Evolutionary conservation across 768 basidiomycete genomes (phyloP), one percentile per base, ranked within the genome.

Genomic region (Trametes maxima): DNA sequence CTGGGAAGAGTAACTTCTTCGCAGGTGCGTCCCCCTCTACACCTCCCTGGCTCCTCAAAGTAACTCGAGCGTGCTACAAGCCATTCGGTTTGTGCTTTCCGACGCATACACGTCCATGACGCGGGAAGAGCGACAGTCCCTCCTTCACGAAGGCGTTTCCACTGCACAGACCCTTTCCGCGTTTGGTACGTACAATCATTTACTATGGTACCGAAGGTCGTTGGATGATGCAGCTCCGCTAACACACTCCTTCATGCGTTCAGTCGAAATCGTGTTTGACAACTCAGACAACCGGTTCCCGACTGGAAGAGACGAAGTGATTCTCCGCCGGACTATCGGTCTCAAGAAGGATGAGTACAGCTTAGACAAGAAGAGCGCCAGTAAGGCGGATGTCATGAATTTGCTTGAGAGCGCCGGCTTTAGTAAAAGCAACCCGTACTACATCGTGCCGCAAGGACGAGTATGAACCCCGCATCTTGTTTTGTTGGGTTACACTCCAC

Each of bases 1-100:
- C 92, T 6, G 97, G 97, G 52, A 99, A 99, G 80, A 95, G 92
- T 70, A 99, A 98, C 74, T 98, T 99, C 82, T 99, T 99, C 75
- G 88, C 92, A 39, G 95, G 93, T 90, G 53, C 65, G 88, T 72
- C 25, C 7, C 25, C 8, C 3, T 33, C 17, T n/a, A 5, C 8
- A 25, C n/a, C 10, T 25, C 16, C 21, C 19, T 3, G 14, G 2
- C 36, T 4, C 35, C 14, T 3, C 16, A 24, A 28, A 45, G 11
- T 11, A 10, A 21, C 19, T 24, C 19, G 8, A 13, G 5, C 33
- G 17, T 57, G 19, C 37, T 13, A 36, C 42, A 55, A 21, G 55
- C 48, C 8, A 98, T 98, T 70, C 92, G 96, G 10, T 99, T 99
- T 68, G 97, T 98, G 13, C 82, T 99, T 16, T 95, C 94, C 3